A percentile compares a stretch with the other conserved stretches of the same genome.
These are phyloP conservation scores for Phytophthora colocasiae DNA, from an alignment of 352 stramenopile species.

Conservation along the genomic window DNA sequence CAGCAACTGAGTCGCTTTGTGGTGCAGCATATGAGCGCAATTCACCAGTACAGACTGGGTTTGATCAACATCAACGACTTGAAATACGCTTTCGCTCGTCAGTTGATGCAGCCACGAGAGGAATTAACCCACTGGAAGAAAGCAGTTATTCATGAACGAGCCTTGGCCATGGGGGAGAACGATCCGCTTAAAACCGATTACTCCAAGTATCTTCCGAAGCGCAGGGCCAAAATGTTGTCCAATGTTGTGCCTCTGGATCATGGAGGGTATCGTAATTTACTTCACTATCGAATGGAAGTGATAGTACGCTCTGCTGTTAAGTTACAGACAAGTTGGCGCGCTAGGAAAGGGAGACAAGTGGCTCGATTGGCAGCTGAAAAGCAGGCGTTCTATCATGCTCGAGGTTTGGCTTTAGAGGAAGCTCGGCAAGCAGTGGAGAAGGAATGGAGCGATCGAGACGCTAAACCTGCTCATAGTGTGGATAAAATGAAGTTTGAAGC, in stretches of 20 bases:
- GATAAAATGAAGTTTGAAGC: conserved; percentile 95
- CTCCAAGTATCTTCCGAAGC: conserved; percentile 88
- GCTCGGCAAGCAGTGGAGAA: conserved; percentile 56
- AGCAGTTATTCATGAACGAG: conserved; percentile 84
- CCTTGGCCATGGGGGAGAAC: conserved; percentile 91
- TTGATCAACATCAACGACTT: conserved; percentile 90
- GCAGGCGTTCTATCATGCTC: conserved; percentile 91
- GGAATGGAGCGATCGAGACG: conserved; percentile 83
- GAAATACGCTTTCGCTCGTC: conserved; percentile 77
- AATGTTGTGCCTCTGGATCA: conserved; percentile 91
- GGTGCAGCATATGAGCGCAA: conserved; percentile 84
- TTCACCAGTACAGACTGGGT: conserved; percentile 90
- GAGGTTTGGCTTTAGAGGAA: conserved; percentile 78
- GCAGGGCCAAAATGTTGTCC: conserved; percentile 71
- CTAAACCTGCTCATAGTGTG: conserved; percentile 70
- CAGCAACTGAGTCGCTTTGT: conserved; percentile 86
- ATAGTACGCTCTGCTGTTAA: conserved; percentile 74
- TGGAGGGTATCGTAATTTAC: conserved; percentile 86
- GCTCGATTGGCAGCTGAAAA: conserved; percentile 81
- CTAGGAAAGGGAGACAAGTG: conserved; percentile 71
- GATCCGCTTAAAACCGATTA: conserved; percentile 94
- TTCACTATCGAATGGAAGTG: conserved; percentile 79
- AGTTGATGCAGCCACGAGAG: conserved; percentile 55
- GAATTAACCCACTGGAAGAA: conserved; percentile 78
- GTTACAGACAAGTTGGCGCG: conserved; percentile 87